Conservation (phyloP, 2,329 filamentous ascomycete species). For the Dothistroma septosporum region DNA sequence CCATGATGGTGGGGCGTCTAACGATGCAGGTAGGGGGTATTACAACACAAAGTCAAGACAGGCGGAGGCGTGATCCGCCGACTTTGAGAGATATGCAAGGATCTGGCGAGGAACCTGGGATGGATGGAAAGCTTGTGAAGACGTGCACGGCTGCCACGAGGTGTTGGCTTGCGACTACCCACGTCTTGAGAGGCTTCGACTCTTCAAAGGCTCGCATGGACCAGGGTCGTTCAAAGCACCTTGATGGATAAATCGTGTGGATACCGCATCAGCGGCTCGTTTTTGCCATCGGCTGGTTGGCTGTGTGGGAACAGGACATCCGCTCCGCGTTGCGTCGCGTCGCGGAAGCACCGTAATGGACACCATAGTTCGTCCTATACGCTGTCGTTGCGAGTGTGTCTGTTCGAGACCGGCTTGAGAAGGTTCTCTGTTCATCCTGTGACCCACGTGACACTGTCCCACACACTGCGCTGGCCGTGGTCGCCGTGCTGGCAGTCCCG, state of each 20-base stretch:
- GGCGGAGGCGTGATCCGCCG: neutral
- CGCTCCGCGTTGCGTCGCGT: neutral
- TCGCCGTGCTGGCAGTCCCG: no score
- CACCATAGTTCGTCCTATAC: neutral
- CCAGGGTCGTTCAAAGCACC: constrained; percentile 15
- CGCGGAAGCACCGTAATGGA: constrained; percentile 8
- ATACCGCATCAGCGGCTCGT: neutral
- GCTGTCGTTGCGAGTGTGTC: neutral
- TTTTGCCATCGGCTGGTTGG: neutral
- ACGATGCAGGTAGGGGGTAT: neutral
- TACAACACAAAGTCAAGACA: neutral
- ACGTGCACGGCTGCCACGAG: constrained; percentile 14
- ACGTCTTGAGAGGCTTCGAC: constrained; percentile 12
- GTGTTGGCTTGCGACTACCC: constrained; percentile 11
- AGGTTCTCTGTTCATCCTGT: neutral
- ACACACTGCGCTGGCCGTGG: no score
- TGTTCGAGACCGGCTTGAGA: neutral
- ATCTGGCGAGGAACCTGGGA: neutral
- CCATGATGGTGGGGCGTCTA: neutral
- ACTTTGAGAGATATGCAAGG: neutral
- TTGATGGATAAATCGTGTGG: constrained; percentile 17
- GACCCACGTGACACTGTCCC: no score
- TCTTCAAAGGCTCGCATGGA: neutral
- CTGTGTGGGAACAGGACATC: neutral
- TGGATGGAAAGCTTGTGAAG: constrained; percentile 2